Evolutionary conservation across 208 protist genomes (phyloP).

Genomic region (Trypanosoma cruzi): DNA sequence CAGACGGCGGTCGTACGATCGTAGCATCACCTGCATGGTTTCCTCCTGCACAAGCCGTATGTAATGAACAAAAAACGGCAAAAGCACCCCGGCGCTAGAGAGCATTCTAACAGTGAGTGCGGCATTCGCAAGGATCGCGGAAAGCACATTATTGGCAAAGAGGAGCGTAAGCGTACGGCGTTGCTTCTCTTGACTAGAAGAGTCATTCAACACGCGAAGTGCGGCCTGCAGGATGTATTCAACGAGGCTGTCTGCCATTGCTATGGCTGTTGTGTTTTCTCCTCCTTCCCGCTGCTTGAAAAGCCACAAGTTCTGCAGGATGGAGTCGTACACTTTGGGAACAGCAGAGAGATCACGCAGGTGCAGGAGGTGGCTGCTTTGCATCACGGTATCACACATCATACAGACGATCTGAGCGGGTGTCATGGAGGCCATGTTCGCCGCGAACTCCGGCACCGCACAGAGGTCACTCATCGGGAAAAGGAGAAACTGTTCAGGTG

Average conservation of each 20-base stretch:
- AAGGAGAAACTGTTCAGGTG: slow-evolving; percentile 68
- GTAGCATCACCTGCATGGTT: slow-evolving; percentile 35
- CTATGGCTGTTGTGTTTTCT: neutral
- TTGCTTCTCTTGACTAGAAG: slow-evolving; percentile 11
- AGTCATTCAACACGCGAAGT: slow-evolving; percentile 30
- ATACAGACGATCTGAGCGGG: slow-evolving; percentile 69
- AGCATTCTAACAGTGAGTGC: slow-evolving; percentile 41
- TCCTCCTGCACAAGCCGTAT: slow-evolving; percentile 35
- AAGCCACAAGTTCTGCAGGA: slow-evolving; percentile 73
- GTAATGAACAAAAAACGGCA: slow-evolving; percentile 64
- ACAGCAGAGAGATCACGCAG: slow-evolving; percentile 63
- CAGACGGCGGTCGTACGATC: slow-evolving; percentile 73
- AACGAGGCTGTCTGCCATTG: slow-evolving; percentile 28
- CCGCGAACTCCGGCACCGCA: slow-evolving; percentile 31
- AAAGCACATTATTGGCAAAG: slow-evolving; percentile 71
- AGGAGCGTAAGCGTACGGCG: slow-evolving; percentile 60
- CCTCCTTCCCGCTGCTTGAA: slow-evolving; percentile 17
- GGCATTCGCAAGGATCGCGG: slow-evolving; percentile 53
- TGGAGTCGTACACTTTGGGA: slow-evolving; percentile 65
- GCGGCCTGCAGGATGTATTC: slow-evolving; percentile 40
- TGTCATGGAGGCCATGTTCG: slow-evolving; percentile 32
- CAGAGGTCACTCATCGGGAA: slow-evolving; percentile 39
- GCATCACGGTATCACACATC: slow-evolving; percentile 67
- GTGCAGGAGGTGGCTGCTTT: slow-evolving; percentile 30
- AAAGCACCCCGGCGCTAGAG: slow-evolving; percentile 29